A percentile compares a stretch with the other conserved stretches of the same genome.
Evolutionary conservation across 345 rosid genomes (phyloP).

Genomic region (Dovyalis caffra): DNA sequence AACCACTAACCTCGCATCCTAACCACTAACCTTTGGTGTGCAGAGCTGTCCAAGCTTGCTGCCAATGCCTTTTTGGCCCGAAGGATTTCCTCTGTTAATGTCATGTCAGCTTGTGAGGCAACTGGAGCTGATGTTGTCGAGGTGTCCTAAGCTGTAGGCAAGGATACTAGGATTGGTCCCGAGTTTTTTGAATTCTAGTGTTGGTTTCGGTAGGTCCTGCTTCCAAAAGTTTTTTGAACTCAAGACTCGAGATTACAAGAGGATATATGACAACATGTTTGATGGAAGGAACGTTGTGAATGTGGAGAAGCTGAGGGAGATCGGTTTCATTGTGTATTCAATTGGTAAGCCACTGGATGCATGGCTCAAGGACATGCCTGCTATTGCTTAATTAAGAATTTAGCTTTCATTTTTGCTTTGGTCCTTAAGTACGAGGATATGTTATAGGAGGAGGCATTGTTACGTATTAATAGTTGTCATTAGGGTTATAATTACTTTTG

Average conservation of each 20-base stretch:
- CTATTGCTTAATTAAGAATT: constrained; percentile 76
- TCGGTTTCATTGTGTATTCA: constrained; percentile 87
- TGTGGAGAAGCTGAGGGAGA: constrained; percentile 63
- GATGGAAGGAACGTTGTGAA: constrained; percentile 78
- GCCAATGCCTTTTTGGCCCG: constrained; percentile 93
- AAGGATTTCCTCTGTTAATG: constrained; percentile 87
- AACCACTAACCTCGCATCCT: too few relatives aligned
- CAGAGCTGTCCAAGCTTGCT: constrained; percentile 93
- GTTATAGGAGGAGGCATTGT: too few relatives aligned
- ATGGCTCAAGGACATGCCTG: constrained; percentile 98
- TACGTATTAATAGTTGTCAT: too few relatives aligned
- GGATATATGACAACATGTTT: constrained; percentile 68
- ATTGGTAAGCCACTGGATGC: constrained; percentile 90
- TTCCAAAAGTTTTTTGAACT: constrained; percentile 85
- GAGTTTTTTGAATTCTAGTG: constrained; percentile 86
- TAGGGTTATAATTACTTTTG: too few relatives aligned
- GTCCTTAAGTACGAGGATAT: too few relatives aligned
- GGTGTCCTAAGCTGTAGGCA: constrained; percentile 79
- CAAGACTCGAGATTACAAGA: constrained; percentile 70
- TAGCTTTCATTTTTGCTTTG: too few relatives aligned
- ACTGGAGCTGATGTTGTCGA: constrained; percentile 81
- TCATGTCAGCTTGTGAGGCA: constrained; percentile 95
- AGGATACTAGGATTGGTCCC: constrained; percentile 75
- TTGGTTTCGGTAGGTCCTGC: constrained; percentile 90
- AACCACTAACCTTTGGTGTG: constrained; percentile 96